Conservation (phyloP, 2,329 filamentous ascomycete species). For the Endoconidiophora polonica region DNA sequence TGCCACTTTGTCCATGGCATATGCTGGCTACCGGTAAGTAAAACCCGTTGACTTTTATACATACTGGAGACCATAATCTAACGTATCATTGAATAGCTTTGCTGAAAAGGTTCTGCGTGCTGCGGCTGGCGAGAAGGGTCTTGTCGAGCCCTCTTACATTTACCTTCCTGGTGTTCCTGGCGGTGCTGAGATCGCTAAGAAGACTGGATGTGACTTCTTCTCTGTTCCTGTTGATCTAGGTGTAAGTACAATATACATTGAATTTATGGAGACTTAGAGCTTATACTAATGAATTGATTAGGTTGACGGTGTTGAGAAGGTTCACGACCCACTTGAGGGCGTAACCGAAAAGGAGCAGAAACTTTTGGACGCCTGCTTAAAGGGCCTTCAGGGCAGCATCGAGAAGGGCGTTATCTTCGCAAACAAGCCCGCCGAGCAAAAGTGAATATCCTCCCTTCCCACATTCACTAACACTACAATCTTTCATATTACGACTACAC, state of each 20-base stretch:
- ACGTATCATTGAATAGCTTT: conserved; percentile 36
- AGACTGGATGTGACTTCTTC: conserved; percentile 81
- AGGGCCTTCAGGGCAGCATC: conserved; percentile 83
- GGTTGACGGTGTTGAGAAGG: conserved; percentile 75
- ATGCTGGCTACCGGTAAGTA: conserved; percentile 74
- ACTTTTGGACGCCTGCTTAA: conserved; percentile 58
- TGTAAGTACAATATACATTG: conserved; percentile 40
- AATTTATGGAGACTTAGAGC: not conserved
- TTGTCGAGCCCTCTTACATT: conserved; percentile 89
- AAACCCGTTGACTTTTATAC: not conserved
- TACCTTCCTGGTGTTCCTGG: conserved; percentile 83
- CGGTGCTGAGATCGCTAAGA: conserved; percentile 70
- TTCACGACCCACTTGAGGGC: conserved; percentile 57
- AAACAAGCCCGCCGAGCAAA: conserved; percentile 63
- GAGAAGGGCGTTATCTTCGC: conserved; percentile 83
- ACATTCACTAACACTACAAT: not conserved
- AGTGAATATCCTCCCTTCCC: conserved; percentile 39
- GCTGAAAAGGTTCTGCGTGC: conserved; percentile 89
- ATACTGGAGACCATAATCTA: conserved; percentile 19
- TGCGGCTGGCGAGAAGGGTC: conserved; percentile 71
- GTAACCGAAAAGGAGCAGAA: conserved; percentile 80
- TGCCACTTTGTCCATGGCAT: conserved; percentile 87
- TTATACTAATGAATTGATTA: conserved; percentile 24
- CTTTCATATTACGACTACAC: conserved; percentile 1
- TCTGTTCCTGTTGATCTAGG: conserved; percentile 91